Conservation (phyloP, 306 rosid species). For the Elaeagnus macrophylla region DNA sequence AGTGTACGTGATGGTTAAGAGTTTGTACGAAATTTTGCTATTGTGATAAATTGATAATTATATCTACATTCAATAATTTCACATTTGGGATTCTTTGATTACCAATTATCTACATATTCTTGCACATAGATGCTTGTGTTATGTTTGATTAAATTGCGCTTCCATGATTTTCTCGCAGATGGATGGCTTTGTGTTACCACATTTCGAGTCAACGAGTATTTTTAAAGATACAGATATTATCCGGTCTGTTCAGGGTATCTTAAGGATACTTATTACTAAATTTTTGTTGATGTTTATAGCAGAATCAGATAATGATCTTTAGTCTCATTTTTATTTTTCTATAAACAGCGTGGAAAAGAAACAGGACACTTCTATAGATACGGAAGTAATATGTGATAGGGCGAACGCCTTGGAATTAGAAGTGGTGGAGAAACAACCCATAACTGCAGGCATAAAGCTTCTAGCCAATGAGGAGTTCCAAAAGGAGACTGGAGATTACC, state of each 20-base stretch:
- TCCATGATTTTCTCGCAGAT: slow-evolving; percentile 37
- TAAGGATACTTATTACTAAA: background rate
- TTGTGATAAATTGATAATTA: too few species aligned
- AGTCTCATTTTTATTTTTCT: background rate
- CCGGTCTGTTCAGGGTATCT: slow-evolving; percentile 33
- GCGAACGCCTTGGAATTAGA: slow-evolving; percentile 14
- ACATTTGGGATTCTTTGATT: too few species aligned
- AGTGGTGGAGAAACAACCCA: slow-evolving; percentile 23
- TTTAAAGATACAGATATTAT: slow-evolving; percentile 78
- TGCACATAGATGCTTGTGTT: too few species aligned
- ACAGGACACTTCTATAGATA: slow-evolving; percentile 21
- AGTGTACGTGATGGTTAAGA: too few species aligned
- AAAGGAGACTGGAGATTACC: slow-evolving; percentile 36
- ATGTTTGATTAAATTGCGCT: too few species aligned
- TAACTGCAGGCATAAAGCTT: slow-evolving; percentile 30
- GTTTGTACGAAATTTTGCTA: too few species aligned
- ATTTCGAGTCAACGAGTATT: slow-evolving; percentile 71
- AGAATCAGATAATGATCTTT: background rate
- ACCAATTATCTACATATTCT: too few species aligned
- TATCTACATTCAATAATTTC: too few species aligned
- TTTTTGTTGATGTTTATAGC: slow-evolving; percentile 3
- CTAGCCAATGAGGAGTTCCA: slow-evolving; percentile 46
- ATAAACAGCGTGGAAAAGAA: slow-evolving; percentile 55
- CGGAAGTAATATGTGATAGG: slow-evolving; percentile 23
- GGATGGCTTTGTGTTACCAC: slow-evolving; percentile 89